phyloP scores from a whole-genome alignment of 805 yeast genomes.

The Zygoascus tannicola region DNA sequence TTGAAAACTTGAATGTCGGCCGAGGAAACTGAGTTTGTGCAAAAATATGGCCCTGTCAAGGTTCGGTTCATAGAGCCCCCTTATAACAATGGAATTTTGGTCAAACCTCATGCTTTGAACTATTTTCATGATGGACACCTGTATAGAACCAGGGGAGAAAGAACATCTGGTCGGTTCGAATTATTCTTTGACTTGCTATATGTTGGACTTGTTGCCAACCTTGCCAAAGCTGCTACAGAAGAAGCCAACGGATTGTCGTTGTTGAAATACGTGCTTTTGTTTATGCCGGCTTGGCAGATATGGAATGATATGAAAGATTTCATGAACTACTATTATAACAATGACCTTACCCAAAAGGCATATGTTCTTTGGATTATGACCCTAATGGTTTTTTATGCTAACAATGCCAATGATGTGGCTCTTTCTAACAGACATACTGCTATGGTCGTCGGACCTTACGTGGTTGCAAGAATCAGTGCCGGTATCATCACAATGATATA shows the following conservation, averaged over 20 bases:
- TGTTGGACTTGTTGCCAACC: conserved; percentile 53
- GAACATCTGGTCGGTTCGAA: conserved; percentile 44
- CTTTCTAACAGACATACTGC: conserved; percentile 32
- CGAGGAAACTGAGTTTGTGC: conserved; percentile 10
- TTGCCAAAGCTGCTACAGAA: conserved; percentile 46
- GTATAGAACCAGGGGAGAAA: conserved; percentile 46
- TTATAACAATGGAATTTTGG: conserved; percentile 4
- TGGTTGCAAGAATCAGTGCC: conserved; percentile 37
- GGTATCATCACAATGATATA: conserved; percentile 31
- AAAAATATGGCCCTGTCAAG: conserved; percentile 11
- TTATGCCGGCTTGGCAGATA: conserved; percentile 51
- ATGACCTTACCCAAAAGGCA: conserved; percentile 46
- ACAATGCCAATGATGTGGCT: conserved; percentile 35
- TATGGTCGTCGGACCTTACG: conserved; percentile 39
- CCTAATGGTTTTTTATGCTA: conserved; percentile 43
- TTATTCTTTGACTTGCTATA: conserved; percentile 54
- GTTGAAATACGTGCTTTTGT: conserved; percentile 40
- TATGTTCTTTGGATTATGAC: conserved; percentile 46
- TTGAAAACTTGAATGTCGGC: too few species aligned
- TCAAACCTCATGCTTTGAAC: conserved; percentile 47
- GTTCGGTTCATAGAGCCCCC: conserved; percentile 10
- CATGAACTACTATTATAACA: conserved; percentile 53
- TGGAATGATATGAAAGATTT: conserved; percentile 60
- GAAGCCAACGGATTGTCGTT: conserved; percentile 41
- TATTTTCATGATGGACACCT: conserved; percentile 50